Evolutionary conservation across 192 early-diverging fungal species (phyloP), one percentile per base, ranked within the genome.

Genomic region (Entomortierella lignicola): DNA sequence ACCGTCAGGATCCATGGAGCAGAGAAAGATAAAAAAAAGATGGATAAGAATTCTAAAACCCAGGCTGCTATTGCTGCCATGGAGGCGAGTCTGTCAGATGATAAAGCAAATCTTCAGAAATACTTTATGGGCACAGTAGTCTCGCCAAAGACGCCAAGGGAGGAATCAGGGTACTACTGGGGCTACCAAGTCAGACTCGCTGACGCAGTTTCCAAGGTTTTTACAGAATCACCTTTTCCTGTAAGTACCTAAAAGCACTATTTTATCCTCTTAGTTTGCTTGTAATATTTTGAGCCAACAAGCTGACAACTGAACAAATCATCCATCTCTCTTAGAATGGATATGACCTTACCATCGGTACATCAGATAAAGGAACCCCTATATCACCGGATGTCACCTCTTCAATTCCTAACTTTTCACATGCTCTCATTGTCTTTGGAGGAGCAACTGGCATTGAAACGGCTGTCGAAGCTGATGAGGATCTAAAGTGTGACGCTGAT

Each of bases 261-360:
- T 13, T 52, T 18, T 26, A 21, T 25, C 51, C 13, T 21, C 17
- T 47, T 47, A 10, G 39, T 13, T 47, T 47, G 15, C 15, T 20
- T 47, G 2, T 20, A 15, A 47, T 47, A 12, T 47, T 20, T 69
- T 34, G 23, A 17, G 13, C n/a, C n/a, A n/a, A 50, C 20, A 63
- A 32, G 51, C 30, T 13, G 17, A 21, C 17, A 47, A 18, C 4
- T 47, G 7, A 7, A 37, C 34, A 37, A 4, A 4, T 7, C 52
- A 15, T 57, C 31, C 15, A 7, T 13, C 63, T 0, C 6, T 60
- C 6, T 60, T 54, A 87, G 80, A 87, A 85, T 32, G 88, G 89
- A 27, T 93, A 93, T 66, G 91, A 93, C 71, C 69, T 87, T 42
- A 86, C 86, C 3, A 84, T 93, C 64, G 91, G 91, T 47, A 84